These are phyloP conservation scores for Tolypocladium endophyticum DNA, from an alignment of 2,329 filamentous ascomycete genomes.

Conservation along the genomic window DNA sequence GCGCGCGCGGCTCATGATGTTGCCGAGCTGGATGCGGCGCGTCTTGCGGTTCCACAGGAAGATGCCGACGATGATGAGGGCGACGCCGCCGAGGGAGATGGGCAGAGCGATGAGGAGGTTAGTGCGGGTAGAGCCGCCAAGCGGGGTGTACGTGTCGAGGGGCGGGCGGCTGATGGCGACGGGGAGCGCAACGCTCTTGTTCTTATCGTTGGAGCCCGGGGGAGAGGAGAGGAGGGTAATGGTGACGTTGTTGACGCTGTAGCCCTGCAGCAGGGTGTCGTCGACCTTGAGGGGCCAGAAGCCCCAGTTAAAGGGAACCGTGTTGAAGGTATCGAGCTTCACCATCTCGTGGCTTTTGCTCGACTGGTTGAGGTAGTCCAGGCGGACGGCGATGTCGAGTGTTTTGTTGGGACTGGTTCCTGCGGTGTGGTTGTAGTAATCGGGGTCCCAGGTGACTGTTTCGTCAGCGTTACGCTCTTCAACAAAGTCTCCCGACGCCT, in stretches of 20 bases:
- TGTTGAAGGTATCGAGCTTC: conserved; percentile 23
- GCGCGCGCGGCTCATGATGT: conserved; percentile 36
- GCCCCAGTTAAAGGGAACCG: conserved; percentile 30
- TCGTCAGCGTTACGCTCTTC: neutral
- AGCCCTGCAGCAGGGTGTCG: conserved; percentile 23
- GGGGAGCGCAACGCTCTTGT: conserved; percentile 31
- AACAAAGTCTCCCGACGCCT: neutral
- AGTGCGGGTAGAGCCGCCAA: conserved; percentile 20
- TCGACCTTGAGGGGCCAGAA: conserved; percentile 36
- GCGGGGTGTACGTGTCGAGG: conserved; percentile 24
- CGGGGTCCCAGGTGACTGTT: conserved; percentile 46
- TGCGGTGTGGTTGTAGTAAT: conserved; percentile 34
- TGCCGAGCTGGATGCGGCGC: conserved; percentile 39
- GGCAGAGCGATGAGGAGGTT: conserved; percentile 45
- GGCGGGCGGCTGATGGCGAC: conserved; percentile 22
- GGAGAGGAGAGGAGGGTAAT: conserved; percentile 30
- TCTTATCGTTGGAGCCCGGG: conserved; percentile 21
- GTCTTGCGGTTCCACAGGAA: conserved; percentile 44
- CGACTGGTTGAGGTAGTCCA: conserved; percentile 28
- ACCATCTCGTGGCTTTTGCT: conserved; percentile 24
- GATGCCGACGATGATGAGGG: conserved; percentile 41
- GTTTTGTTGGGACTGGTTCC: conserved; percentile 17
- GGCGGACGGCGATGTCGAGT: conserved; percentile 22
- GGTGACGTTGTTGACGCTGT: conserved; percentile 34
- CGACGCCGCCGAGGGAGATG: conserved; percentile 33